Percentiles rank a stretch among this genome's conserved stretches.
These are phyloP conservation scores for Polytrichum commune DNA, from an alignment of 225 moss, liverwort and hornwort species.

Conservation along the genomic window DNA sequence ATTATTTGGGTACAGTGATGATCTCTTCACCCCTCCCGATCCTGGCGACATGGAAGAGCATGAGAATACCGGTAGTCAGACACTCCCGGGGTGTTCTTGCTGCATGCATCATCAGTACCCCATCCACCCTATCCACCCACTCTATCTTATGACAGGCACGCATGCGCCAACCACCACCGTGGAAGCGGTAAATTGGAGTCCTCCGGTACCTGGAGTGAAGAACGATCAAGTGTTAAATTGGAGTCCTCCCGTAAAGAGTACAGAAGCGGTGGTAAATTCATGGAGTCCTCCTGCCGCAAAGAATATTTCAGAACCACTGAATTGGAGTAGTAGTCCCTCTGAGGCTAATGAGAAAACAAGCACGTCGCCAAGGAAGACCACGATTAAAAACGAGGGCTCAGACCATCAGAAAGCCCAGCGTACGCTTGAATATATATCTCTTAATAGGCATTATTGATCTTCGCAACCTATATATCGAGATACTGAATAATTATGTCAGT, in stretches of 20 bases:
- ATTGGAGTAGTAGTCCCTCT: too few relatives aligned
- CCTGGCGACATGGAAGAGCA: too few relatives aligned
- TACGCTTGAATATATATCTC: conserved; percentile 10
- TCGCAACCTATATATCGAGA: background rate
- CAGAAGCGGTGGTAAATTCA: background rate
- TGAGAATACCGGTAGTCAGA: too few relatives aligned
- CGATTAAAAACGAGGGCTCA: background rate
- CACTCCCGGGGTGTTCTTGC: too few relatives aligned
- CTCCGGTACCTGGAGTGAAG: background rate
- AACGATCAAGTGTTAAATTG: background rate
- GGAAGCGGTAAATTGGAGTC: background rate
- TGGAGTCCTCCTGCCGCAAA: background rate
- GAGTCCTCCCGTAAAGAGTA: background rate
- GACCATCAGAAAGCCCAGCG: conserved; percentile 38
- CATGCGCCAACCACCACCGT: background rate
- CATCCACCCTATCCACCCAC: too few relatives aligned
- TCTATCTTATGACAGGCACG: too few relatives aligned
- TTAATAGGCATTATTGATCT: background rate
- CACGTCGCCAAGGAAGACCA: background rate
- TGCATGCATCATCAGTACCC: too few relatives aligned
- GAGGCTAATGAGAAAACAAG: background rate
- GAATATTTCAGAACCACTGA: background rate
- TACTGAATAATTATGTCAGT: background rate
- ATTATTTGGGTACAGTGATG: too few relatives aligned
- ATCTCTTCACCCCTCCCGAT: too few relatives aligned